Evolutionary conservation across 1,284 basidiomycete genomes (phyloP).

Genomic region (Fomitopsis palustris): DNA sequence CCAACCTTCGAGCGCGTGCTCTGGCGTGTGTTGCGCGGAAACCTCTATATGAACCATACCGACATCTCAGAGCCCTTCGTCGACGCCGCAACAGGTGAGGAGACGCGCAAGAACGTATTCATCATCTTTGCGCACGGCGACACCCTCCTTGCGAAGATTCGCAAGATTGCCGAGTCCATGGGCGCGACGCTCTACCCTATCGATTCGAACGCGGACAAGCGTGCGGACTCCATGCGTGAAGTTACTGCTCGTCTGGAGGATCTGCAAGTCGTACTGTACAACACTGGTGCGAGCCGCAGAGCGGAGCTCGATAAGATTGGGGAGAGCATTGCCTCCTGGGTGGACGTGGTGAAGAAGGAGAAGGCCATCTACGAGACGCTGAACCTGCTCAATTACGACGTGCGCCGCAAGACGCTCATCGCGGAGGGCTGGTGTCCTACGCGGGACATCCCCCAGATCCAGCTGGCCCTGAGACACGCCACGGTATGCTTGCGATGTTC

Average conservation of each 20-base stretch:
- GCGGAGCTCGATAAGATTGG: conserved; percentile 85
- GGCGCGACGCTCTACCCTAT: conserved; percentile 96
- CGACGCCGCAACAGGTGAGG: conserved; percentile 76
- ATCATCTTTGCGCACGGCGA: conserved; percentile 99
- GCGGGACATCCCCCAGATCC: conserved; percentile 84
- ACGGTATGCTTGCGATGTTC: conserved; percentile 50
- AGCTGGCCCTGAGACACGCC: conserved; percentile 88
- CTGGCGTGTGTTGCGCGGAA: conserved; percentile 97
- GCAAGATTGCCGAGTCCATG: conserved; percentile 98
- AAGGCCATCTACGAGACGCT: conserved; percentile 94
- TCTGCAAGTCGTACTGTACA: conserved; percentile 86
- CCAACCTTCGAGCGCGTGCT: conserved; percentile 96
- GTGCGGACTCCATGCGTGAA: conserved; percentile 86
- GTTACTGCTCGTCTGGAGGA: conserved; percentile 92
- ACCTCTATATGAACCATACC: conserved; percentile 99
- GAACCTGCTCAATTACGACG: conserved; percentile 94
- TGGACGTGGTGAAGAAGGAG: conserved; percentile 93
- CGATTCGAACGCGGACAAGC: conserved; percentile 91
- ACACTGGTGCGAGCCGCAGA: conserved; percentile 84
- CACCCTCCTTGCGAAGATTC: conserved; percentile 92
- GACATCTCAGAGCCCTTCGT: conserved; percentile 95
- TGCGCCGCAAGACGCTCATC: conserved; percentile 89
- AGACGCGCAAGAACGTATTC: conserved; percentile 97
- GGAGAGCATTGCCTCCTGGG: conserved; percentile 87
- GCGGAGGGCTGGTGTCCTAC: conserved; percentile 99